These are phyloP conservation scores for Didymella keratinophila DNA, from an alignment of 2,329 filamentous ascomycete genomes.

Conservation along the genomic window DNA sequence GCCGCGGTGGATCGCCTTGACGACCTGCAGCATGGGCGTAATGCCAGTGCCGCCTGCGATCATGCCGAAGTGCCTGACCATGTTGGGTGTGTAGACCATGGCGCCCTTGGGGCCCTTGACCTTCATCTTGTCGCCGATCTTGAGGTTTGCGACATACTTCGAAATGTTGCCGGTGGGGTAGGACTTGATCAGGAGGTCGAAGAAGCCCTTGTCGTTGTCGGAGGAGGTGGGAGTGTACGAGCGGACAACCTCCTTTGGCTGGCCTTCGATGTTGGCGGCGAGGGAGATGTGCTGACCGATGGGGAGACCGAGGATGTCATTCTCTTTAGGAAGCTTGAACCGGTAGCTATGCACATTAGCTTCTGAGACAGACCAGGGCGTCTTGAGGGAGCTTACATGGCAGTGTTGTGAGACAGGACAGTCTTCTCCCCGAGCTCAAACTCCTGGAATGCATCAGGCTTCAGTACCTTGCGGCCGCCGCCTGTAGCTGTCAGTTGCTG, in stretches of 20 bases:
- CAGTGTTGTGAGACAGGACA: conserved; percentile 95
- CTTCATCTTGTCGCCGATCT: conserved; percentile 81
- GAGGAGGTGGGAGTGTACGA: conserved; percentile 55
- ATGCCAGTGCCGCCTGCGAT: conserved; percentile 97
- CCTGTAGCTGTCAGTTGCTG: conserved; percentile 20
- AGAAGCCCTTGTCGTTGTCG: conserved; percentile 72
- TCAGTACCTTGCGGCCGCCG: conserved; percentile 85
- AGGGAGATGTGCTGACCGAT: conserved; percentile 99
- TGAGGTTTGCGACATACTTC: conserved; percentile 84
- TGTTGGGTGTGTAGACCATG: conserved; percentile 96
- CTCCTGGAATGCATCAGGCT: conserved; percentile 86
- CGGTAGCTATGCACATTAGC: conserved; percentile 72
- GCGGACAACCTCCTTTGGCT: conserved; percentile 53
- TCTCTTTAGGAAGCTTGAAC: conserved; percentile 80
- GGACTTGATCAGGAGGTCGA: conserved; percentile 97
- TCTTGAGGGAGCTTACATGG: conserved; percentile 70
- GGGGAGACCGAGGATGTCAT: conserved; percentile 88
- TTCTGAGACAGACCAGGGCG: background rate
- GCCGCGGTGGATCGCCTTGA: conserved; percentile 87
- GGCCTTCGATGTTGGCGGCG: conserved; percentile 63
- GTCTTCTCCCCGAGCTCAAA: conserved; percentile 96
- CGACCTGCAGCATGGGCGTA: conserved; percentile 96
- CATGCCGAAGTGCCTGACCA: conserved; percentile 97
- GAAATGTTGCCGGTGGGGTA: conserved; percentile 98
- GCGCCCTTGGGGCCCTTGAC: conserved; percentile 95